phyloP scores from a whole-genome alignment of 2,329 filamentous ascomycete species.

The Talaromyces sp. region DNA sequence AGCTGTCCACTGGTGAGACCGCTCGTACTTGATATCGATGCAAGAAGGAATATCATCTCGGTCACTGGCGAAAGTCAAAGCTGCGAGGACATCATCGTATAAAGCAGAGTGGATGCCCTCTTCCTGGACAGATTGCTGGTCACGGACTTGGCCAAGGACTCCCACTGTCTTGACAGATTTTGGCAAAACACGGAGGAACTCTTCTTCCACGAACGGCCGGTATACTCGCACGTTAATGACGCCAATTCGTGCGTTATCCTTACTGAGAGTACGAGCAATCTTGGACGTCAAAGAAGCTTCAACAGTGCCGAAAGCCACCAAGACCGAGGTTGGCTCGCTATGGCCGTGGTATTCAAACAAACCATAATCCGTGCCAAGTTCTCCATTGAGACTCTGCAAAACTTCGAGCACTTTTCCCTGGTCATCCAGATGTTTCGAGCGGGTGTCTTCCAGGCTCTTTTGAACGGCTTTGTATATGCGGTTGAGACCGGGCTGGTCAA shows the following conservation, averaged over 20 bases:
- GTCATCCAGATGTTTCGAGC: conserved; percentile 65
- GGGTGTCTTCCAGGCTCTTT: conserved; percentile 56
- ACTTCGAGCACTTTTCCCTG: conserved; percentile 69
- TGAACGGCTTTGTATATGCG: conserved; percentile 62
- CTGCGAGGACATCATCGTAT: conserved; percentile 85
- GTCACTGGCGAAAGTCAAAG: conserved; percentile 72
- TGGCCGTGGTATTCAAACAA: conserved; percentile 94
- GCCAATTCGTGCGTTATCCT: conserved; percentile 72
- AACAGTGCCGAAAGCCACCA: conserved; percentile 89
- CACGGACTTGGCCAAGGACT: conserved; percentile 83
- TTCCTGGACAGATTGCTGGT: conserved; percentile 69
- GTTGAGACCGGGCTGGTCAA: conserved; percentile 67
- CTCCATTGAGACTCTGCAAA: conserved; percentile 73
- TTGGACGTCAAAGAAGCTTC: conserved; percentile 84
- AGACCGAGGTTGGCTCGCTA: conserved; percentile 68
- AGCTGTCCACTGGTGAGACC: conserved; percentile 61
- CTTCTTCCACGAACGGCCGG: conserved; percentile 90
- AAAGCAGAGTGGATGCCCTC: conserved; percentile 74
- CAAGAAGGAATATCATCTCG: conserved; percentile 61
- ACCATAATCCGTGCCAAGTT: conserved; percentile 88
- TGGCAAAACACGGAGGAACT: conserved; percentile 79
- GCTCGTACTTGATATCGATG: conserved; percentile 84
- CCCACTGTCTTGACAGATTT: conserved; percentile 69
- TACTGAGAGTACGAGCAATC: conserved; percentile 67
- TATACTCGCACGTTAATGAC: conserved; percentile 90